These are phyloP conservation scores for Kwoniella heveanensis DNA, from an alignment of 768 basidiomycete species.

Conservation along the genomic window DNA sequence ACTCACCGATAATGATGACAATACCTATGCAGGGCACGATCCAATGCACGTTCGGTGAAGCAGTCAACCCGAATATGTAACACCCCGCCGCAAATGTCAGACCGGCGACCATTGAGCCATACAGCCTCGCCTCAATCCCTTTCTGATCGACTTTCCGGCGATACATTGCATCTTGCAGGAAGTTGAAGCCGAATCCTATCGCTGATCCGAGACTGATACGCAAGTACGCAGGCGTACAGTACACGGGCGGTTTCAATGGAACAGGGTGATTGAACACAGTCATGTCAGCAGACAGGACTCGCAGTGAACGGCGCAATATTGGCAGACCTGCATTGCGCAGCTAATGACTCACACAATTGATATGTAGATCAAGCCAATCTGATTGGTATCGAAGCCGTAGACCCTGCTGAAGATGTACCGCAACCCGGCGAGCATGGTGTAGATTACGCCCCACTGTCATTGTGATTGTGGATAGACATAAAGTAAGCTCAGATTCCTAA, in stretches of 20 bases:
- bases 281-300: no score
- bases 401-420: constrained; percentile 63
- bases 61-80: constrained; percentile 73
- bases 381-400: constrained; percentile 65
- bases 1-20: constrained; percentile 58
- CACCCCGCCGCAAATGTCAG: constrained; percentile 49
- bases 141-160: constrained; percentile 35
- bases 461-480: neutral
- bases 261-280: no score
- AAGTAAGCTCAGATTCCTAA: no score
- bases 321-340: no score
- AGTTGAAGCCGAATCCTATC: constrained; percentile 42
- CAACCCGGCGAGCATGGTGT: constrained; percentile 63
- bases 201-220: constrained; percentile 28
- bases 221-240: no score
- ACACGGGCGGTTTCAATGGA: neutral
- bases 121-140: constrained; percentile 54
- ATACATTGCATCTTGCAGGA: constrained; percentile 51
- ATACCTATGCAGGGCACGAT: constrained; percentile 65
- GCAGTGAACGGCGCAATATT: no score
- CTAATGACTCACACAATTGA: constrained; percentile 58
- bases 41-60: constrained; percentile 64
- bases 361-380: constrained; percentile 66
- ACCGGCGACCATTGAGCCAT: constrained; percentile 50
- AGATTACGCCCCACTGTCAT: constrained; percentile 69